Conservation (phyloP, 768 basidiomycete species). For the Collybia nuda region DNA sequence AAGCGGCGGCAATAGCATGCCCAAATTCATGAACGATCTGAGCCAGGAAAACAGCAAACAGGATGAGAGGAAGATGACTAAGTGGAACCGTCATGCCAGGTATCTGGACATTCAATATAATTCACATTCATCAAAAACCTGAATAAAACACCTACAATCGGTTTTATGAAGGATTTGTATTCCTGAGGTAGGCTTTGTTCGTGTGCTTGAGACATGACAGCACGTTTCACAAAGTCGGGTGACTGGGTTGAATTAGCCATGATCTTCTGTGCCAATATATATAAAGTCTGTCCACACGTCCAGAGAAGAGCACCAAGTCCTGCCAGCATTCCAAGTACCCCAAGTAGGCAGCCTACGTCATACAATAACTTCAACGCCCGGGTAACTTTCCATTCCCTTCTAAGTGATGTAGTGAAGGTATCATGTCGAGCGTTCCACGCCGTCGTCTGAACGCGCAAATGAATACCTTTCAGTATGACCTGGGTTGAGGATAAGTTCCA, state of each 20-base stretch:
- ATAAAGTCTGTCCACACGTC: constrained; percentile 23
- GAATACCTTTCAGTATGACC: constrained; percentile 24
- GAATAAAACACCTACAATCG: constrained; percentile 29
- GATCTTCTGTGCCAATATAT: constrained; percentile 8
- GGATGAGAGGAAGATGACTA: constrained; percentile 64
- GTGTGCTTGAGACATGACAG: neutral
- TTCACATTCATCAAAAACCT: too few species aligned
- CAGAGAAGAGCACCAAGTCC: constrained; percentile 38
- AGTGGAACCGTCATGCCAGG: constrained; percentile 82
- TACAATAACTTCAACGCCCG: constrained; percentile 39
- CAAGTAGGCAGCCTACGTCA: constrained; percentile 45
- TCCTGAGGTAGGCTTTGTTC: neutral
- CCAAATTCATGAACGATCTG: constrained; percentile 82
- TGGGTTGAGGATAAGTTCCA: constrained; percentile 19
- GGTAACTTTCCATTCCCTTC: constrained; percentile 25
- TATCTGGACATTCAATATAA: constrained; percentile 43
- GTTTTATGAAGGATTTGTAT: constrained; percentile 16
- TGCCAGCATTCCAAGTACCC: constrained; percentile 46
- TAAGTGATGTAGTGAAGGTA: constrained; percentile 32
- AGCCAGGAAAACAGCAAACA: constrained; percentile 57
- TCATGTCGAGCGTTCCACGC: constrained; percentile 52
- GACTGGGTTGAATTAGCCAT: neutral
- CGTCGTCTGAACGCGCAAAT: constrained; percentile 47
- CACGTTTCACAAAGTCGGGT: constrained; percentile 6
- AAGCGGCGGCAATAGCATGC: constrained; percentile 73